Percentiles rank a stretch among this genome's conserved stretches.
These are phyloP conservation scores for Lactarius akahatsu DNA, from an alignment of 768 basidiomycete genomes.

Conservation along the genomic window DNA sequence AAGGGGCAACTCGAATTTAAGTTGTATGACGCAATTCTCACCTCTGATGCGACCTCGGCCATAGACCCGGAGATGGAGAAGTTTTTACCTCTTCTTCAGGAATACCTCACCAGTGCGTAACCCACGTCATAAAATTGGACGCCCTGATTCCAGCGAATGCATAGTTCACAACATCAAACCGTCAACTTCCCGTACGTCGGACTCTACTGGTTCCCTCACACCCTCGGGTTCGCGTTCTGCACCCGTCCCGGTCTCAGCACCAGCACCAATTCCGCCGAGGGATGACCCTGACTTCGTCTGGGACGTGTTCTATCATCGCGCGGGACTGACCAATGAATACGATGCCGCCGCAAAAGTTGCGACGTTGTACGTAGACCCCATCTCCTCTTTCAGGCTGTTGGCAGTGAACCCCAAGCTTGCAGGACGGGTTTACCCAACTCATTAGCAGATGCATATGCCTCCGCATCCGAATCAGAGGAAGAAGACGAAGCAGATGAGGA, in stretches of 20 bases:
- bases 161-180: slow-evolving; percentile 19
- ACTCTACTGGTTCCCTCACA: slow-evolving; percentile 18
- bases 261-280: slow-evolving; percentile 8
- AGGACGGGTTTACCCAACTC: slow-evolving; percentile 67
- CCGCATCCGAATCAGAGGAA: slow-evolving; percentile 61
- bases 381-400: slow-evolving; percentile 7
- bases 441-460: slow-evolving; percentile 46
- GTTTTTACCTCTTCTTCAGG: slow-evolving; percentile 72
- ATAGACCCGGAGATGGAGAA: slow-evolving; percentile 70
- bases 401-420: slow-evolving; percentile 1
- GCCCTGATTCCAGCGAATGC: background rate
- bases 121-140: background rate
- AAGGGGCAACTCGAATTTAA: slow-evolving; percentile 45
- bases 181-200: slow-evolving; percentile 7
- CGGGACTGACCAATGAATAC: slow-evolving; percentile 59
- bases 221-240: slow-evolving; percentile 16
- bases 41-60: slow-evolving; percentile 20
- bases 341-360: slow-evolving; percentile 54
- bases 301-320: slow-evolving; percentile 79
- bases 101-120: slow-evolving; percentile 59
- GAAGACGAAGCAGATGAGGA: slow-evolving; percentile 82
- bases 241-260: slow-evolving; percentile 10
- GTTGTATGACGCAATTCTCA: slow-evolving; percentile 67
- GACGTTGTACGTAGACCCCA: slow-evolving; percentile 53
- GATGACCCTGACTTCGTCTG: slow-evolving; percentile 70